Percentiles rank a stretch among this genome's conserved stretches.
phyloP scores from a whole-genome alignment of 192 early-diverging fungal genomes.

The Radiomyces spectabilis region DNA sequence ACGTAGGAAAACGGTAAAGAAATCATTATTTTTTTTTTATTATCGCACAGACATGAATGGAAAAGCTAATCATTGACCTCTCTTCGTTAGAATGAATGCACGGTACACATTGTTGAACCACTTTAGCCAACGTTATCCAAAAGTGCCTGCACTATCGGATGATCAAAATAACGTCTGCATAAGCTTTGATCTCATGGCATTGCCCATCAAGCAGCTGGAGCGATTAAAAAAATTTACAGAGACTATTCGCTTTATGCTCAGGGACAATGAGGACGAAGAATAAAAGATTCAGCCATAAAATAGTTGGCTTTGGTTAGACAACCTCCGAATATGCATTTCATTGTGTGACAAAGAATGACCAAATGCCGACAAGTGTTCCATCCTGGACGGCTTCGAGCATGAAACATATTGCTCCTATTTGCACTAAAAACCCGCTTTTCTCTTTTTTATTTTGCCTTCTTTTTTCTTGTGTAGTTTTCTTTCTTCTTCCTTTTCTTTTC shows the following conservation, averaged over 20 bases:
- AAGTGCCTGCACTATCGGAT: constrained; percentile 56
- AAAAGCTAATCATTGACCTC: neutral
- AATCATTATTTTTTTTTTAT: neutral
- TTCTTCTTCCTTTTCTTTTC: neutral
- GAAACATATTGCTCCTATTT: too few species aligned
- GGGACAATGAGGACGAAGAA: constrained; percentile 31
- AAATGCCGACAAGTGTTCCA: neutral
- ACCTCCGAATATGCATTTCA: too few species aligned
- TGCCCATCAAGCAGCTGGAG: constrained; percentile 41
- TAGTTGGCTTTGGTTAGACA: neutral
- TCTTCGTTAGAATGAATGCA: constrained; percentile 79
- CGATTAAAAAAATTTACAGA: constrained; percentile 41
- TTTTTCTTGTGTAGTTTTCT: neutral
- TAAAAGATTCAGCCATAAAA: neutral
- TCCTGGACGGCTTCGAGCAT: too few species aligned
- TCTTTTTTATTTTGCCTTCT: constrained; percentile 1
- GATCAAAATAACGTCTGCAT: constrained; percentile 47
- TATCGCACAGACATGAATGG: neutral
- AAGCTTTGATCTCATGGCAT: constrained; percentile 74
- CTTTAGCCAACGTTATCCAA: constrained; percentile 94
- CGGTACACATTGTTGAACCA: constrained; percentile 84
- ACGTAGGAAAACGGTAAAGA: constrained; percentile 59
- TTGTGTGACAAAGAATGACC: neutral
- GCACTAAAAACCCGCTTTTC: neutral
- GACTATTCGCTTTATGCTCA: constrained; percentile 48